phyloP scores from a whole-genome alignment of 768 basidiomycete genomes.

The Kwoniella botswanensis region DNA sequence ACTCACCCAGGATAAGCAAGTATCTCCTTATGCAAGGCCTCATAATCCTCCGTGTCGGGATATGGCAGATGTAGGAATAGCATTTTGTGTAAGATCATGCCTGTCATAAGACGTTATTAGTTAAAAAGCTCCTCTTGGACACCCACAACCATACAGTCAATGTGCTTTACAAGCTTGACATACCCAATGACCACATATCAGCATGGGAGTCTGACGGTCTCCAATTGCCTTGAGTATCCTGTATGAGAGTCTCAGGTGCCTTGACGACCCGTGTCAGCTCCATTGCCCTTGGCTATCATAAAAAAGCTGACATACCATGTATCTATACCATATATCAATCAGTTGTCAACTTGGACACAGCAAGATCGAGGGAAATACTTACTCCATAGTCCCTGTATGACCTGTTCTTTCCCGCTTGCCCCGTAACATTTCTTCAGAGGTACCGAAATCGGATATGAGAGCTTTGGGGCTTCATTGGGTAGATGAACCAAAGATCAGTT shows the following conservation, averaged over 20 bases:
- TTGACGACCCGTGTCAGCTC: constrained; percentile 12
- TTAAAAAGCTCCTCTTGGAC: not conserved
- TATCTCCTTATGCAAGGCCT: constrained; percentile 74
- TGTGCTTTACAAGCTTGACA: not conserved
- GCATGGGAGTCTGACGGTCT: constrained; percentile 80
- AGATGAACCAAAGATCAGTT: not conserved
- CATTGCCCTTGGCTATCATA: not conserved
- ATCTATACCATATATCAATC: constrained; percentile 26
- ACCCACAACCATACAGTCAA: not conserved
- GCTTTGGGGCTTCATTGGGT: constrained; percentile 72
- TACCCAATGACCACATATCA: constrained; percentile 94
- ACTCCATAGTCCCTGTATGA: constrained; percentile 96
- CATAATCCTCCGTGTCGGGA: constrained; percentile 71
- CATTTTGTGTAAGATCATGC: constrained; percentile 90
- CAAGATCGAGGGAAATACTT: constrained; percentile 59
- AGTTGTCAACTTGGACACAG: not conserved
- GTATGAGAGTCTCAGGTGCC: constrained; percentile 83
- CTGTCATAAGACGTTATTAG: constrained; percentile 20
- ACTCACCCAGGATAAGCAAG: constrained; percentile 73
- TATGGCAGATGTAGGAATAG: constrained; percentile 90
- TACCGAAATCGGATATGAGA: constrained; percentile 95
- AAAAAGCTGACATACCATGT: constrained; percentile 43
- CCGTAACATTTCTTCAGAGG: constrained; percentile 85
- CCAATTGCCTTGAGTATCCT: constrained; percentile 68
- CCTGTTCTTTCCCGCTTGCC: constrained; percentile 74